Percentiles rank a stretch among this genome's conserved stretches.
phyloP scores from a whole-genome alignment of 2,329 filamentous ascomycete species.

The Xylaria sp. region DNA sequence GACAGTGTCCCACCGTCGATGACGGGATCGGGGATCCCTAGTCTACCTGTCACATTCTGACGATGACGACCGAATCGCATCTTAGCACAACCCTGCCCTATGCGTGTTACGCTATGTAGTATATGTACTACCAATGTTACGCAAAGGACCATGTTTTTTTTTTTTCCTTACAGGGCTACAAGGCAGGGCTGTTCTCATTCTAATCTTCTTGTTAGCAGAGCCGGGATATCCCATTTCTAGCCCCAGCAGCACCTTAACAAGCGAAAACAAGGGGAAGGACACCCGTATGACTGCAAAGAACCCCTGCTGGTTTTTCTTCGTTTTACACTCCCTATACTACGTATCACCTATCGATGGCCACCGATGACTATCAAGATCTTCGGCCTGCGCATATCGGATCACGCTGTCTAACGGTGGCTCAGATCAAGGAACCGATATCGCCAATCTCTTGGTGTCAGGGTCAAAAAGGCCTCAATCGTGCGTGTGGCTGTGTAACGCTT shows the following conservation, averaged over 20 bases:
- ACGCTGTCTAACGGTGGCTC: constrained; percentile 19
- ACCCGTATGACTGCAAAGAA: constrained; percentile 20
- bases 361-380: constrained; percentile 32
- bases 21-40: constrained; percentile 20
- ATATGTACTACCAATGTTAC: not conserved
- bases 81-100: constrained; percentile 20
- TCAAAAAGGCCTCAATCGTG: constrained; percentile 3
- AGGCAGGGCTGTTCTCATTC: not conserved
- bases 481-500: constrained; percentile 4
- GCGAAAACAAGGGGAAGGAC: constrained; percentile 11
- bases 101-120: constrained; percentile 8
- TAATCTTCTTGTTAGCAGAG: constrained; percentile 7
- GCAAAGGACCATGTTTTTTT: constrained; percentile 15
- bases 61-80: constrained; percentile 43
- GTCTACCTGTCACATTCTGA: constrained; percentile 40
- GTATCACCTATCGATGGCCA: constrained; percentile 5
- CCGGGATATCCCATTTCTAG: constrained; percentile 13
- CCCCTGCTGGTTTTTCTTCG: constrained; percentile 9
- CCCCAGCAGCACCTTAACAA: constrained; percentile 13
- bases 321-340: not conserved
- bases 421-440: constrained; percentile 16
- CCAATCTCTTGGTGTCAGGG: constrained; percentile 8
- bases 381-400: constrained; percentile 26
- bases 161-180: constrained; percentile 18
- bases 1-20: constrained; percentile 14